Conservation (phyloP, 352 stramenopile species). For the Phytophthora hybrid region DNA sequence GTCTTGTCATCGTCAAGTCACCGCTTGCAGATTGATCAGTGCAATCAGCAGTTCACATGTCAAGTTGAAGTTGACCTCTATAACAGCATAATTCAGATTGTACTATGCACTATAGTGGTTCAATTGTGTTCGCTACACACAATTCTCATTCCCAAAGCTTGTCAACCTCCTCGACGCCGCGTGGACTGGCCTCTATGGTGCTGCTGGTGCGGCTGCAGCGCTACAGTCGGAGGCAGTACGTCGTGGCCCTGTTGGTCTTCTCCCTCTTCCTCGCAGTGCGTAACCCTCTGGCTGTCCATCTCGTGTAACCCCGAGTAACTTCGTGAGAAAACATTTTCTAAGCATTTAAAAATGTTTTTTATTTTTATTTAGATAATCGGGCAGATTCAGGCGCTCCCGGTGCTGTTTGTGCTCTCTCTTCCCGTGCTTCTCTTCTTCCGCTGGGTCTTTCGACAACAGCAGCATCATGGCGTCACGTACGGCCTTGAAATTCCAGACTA, state of each 20-base stretch:
- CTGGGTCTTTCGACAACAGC: constrained; percentile 51
- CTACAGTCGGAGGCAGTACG: constrained; percentile 41
- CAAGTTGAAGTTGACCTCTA: constrained; percentile 26
- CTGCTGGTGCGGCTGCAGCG: constrained; percentile 46
- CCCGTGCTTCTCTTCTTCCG: constrained; percentile 47
- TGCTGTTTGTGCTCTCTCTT: constrained; percentile 42
- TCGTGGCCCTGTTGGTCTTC: constrained; percentile 14
- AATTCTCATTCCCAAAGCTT: constrained; percentile 9
- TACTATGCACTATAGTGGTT: neutral
- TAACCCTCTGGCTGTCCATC: neutral
- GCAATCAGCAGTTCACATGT: no score
- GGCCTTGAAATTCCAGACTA: constrained; percentile 1
- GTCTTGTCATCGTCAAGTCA: constrained; percentile 30
- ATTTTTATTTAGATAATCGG: constrained; percentile 38
- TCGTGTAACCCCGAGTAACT: neutral
- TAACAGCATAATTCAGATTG: neutral
- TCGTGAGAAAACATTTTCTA: neutral
- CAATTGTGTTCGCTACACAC: neutral
- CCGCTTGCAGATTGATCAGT: neutral
- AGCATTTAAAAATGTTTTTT: neutral
- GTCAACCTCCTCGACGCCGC: constrained; percentile 1
- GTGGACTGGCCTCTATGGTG: constrained; percentile 31
- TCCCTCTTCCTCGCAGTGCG: constrained; percentile 39
- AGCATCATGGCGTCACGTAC: constrained; percentile 64
- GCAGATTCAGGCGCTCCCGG: constrained; percentile 28